Conservation (phyloP, 441 rosid genomes). For the Metrosideros polymorpha region DNA sequence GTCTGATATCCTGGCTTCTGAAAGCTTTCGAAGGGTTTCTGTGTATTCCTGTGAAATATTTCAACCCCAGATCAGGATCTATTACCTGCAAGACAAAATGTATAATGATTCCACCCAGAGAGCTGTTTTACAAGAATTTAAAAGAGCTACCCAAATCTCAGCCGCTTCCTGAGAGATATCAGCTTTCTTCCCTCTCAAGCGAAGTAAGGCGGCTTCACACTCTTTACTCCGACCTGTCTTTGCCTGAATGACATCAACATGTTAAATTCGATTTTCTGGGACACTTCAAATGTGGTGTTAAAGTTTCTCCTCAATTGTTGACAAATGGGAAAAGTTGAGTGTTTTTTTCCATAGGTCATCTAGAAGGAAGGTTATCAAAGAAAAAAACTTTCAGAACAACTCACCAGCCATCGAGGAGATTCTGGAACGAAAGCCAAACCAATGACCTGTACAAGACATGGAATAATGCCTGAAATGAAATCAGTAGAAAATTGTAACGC, state of each 20-base stretch:
- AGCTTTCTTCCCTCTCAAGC: conserved; percentile 30
- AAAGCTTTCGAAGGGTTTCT: conserved; percentile 24
- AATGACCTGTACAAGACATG: not conserved
- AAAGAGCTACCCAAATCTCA: conserved; percentile 37
- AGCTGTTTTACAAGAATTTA: not conserved
- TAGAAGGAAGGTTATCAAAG: not conserved
- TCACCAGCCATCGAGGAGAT: conserved; percentile 11
- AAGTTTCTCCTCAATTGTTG: not conserved
- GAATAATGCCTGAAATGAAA: not conserved
- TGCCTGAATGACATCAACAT: conserved; percentile 21
- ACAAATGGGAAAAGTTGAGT: not conserved
- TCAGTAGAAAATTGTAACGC: not conserved
- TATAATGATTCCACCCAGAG: not conserved
- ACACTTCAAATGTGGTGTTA: not conserved
- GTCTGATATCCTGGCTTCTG: conserved; percentile 37
- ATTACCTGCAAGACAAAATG: not conserved
- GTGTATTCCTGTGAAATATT: conserved; percentile 44
- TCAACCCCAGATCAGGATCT: not conserved
- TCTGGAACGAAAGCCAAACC: not conserved
- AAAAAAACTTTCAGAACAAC: not conserved
- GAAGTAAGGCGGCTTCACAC: conserved; percentile 26
- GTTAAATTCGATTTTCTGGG: not conserved
- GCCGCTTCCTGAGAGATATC: conserved; percentile 35
- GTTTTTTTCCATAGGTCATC: not conserved
- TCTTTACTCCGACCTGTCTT: conserved; percentile 32